These are phyloP conservation scores for Myxozyma nipponensis DNA, from an alignment of 805 yeast species.

Conservation along the genomic window DNA sequence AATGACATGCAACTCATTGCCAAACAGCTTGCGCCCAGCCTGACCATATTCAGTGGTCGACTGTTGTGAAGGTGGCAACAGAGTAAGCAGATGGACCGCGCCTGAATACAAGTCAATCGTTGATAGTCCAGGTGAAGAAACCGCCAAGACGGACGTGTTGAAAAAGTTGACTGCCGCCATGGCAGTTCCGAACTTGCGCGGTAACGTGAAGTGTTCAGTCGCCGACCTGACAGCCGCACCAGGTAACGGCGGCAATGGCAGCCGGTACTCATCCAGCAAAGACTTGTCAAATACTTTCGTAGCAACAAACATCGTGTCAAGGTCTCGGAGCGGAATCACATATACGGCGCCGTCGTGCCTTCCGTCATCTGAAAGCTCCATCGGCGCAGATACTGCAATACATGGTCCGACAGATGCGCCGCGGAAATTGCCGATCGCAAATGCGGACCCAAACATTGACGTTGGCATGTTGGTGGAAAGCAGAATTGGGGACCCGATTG, in stretches of 20 bases:
- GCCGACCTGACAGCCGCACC: not conserved
- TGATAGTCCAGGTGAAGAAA: constrained; percentile 53
- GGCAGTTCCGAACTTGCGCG: constrained; percentile 45
- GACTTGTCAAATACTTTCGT: not conserved
- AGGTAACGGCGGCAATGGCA: constrained; percentile 4
- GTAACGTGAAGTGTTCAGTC: constrained; percentile 28
- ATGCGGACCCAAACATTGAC: constrained; percentile 47
- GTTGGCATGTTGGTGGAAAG: constrained; percentile 28
- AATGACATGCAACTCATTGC: constrained; percentile 35
- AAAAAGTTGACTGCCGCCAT: constrained; percentile 36
- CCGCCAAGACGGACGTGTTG: constrained; percentile 41
- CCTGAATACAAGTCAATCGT: constrained; percentile 38
- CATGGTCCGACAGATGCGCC: constrained; percentile 38
- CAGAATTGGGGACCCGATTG: constrained; percentile 4
- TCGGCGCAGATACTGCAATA: constrained; percentile 52
- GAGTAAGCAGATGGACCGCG: constrained; percentile 18
- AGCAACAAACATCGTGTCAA: constrained; percentile 12
- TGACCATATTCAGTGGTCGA: constrained; percentile 39
- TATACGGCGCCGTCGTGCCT: constrained; percentile 21
- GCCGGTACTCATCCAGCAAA: constrained; percentile 2
- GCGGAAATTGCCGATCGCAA: constrained; percentile 45
- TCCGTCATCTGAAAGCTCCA: constrained; percentile 34
- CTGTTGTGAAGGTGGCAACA: constrained; percentile 33
- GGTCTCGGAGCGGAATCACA: constrained; percentile 22
- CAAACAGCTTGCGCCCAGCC: constrained; percentile 45